Base-by-base conservation (phyloP, 805 yeast genomes). In the Zygosaccharomyces gambellarensis region DNA sequence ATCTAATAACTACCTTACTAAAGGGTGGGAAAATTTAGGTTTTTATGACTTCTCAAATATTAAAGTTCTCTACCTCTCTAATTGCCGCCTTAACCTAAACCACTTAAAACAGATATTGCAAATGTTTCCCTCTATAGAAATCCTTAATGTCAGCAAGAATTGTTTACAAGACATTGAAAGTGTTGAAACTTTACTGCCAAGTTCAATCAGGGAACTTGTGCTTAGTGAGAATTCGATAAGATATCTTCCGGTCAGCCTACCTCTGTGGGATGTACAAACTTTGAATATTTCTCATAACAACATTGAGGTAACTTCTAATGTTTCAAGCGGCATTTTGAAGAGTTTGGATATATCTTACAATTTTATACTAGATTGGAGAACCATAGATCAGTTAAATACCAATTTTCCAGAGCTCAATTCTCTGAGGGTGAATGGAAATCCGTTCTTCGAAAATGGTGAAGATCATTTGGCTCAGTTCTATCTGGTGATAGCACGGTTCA, bases 341-440 rank as follows among this genome's bases (percentile, higher is more conserved):
- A 30, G 46, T 11, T 60, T 87, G 1, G 84, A 85, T 58, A 43
- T 87, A 7, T 65, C 85, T 12, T 52, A 71, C 50, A 86, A 85
- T 58, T 32, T 53, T 0, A 69, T 87, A 1, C 23, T 51, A 0
- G 32, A 58, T 0, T 85, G 87, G 84, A 39, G 51, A 0, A 73
- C 65, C 21, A 61, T 85, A 3, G 87, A 82, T 49, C n/a, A 40
- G 0, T 43, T 84, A 1, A 55, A 61, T 3, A 39, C 43, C 0
- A 25, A 55, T 5, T 74, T 79, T 38, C 79, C 82, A 0, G 57
- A 65, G 7, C 59, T 87, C 6, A 45, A 49, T 2, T 70, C 75
- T 1, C 60, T 88, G 1, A 70, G 79, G 43, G 67, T 85, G 12
- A 72, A 72, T 46, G 71, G 67, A 4, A 85, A 85, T 50, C 85